A percentile compares a stretch with the other conserved stretches of the same genome.
phyloP scores from a whole-genome alignment of 2,329 filamentous ascomycete genomes.

The Pseudopithomyces maydicus region DNA sequence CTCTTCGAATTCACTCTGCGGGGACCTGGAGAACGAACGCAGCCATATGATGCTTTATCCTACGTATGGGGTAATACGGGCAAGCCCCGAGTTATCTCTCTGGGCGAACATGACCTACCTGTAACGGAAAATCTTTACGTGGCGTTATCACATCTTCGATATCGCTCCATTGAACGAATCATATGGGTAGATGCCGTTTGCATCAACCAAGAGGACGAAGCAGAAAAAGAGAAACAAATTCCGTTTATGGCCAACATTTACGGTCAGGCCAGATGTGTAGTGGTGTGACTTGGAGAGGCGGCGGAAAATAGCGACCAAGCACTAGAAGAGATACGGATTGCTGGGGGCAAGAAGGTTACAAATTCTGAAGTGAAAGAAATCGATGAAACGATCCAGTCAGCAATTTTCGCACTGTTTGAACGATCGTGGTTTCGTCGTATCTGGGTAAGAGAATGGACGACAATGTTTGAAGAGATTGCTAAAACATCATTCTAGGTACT shows the following conservation, averaged over 20 bases:
- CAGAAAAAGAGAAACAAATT: constrained; percentile 18
- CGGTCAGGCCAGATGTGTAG: constrained; percentile 12
- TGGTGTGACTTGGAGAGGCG: constrained; percentile 21
- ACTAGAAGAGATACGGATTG: constrained; percentile 15
- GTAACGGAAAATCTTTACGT: constrained; percentile 14
- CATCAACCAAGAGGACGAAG: constrained; percentile 12
- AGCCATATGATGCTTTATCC: constrained; percentile 15
- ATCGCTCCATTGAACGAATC: constrained; percentile 9
- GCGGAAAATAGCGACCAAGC: constrained; percentile 15
- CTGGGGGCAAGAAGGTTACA: constrained; percentile 6
- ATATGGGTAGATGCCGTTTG: constrained; percentile 19
- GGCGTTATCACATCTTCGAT: constrained; percentile 11
- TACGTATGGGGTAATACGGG: constrained; percentile 12
- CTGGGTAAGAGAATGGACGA: constrained; percentile 12
- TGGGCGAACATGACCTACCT: constrained; percentile 6
- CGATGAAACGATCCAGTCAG: constrained; percentile 8
- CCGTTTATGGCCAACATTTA: constrained; percentile 20
- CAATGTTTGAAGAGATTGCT: no score
- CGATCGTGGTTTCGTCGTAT: constrained; percentile 25
- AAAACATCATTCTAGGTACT: constrained; percentile 12
- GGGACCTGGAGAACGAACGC: constrained; percentile 4
- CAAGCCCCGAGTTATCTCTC: constrained; percentile 10
- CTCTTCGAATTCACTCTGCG: constrained; percentile 16
- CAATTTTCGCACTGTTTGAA: constrained; percentile 17
- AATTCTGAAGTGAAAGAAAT: not conserved